Evolutionary conservation across 257 asterid species (phyloP).

Genomic region (Nicotiana sylvestris): DNA sequence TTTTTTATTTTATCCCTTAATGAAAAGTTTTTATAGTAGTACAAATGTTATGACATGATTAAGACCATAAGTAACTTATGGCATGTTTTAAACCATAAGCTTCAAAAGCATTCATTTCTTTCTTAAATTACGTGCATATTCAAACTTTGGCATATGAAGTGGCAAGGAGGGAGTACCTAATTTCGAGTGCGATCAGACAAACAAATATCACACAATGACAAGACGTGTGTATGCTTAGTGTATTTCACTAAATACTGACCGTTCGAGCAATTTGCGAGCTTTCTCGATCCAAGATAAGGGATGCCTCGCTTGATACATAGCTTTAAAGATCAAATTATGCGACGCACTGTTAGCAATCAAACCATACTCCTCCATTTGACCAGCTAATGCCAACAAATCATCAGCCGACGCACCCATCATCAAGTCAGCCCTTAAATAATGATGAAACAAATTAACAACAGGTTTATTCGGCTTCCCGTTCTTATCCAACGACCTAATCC

Average conservation of each 20-base stretch:
- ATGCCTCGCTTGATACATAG: constrained; percentile 53
- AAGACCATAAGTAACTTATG: no score
- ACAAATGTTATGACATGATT: no score
- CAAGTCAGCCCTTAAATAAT: constrained; percentile 70
- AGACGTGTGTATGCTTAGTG: no score
- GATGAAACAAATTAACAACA: constrained; percentile 68
- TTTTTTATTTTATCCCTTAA: no score
- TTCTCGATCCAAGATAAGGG: constrained; percentile 20
- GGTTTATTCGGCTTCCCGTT: constrained; percentile 80
- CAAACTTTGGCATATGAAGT: no score
- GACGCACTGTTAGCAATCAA: constrained; percentile 69
- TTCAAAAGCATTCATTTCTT: no score
- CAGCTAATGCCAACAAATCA: constrained; percentile 53
- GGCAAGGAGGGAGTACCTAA: no score
- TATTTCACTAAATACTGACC: constrained; percentile 33
- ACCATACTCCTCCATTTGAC: constrained; percentile 48
- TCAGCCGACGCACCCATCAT: constrained; percentile 57
- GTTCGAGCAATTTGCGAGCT: constrained; percentile 62
- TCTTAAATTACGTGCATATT: no score
- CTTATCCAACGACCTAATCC: constrained; percentile 63
- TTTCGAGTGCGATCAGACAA: no score
- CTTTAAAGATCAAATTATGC: constrained; percentile 70
- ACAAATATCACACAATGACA: no score
- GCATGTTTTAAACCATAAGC: no score
- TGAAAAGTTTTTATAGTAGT: no score